These are phyloP conservation scores for Benincasa hispida DNA, from an alignment of 306 rosid species.

Conservation along the genomic window DNA sequence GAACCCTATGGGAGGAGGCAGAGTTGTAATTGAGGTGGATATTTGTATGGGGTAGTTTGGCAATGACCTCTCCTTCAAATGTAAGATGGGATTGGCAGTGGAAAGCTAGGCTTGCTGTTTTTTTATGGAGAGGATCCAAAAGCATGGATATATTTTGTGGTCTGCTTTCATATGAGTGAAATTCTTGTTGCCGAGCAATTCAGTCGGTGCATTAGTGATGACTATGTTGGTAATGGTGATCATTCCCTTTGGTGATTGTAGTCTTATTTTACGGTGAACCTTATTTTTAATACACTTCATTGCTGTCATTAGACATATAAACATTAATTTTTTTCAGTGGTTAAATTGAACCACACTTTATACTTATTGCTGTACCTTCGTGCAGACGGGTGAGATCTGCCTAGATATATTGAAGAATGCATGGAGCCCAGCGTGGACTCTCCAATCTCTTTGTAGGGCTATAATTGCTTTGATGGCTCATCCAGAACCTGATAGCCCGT, in stretches of 20 bases:
- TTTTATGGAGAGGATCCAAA: not conserved
- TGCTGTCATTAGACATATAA: not conserved
- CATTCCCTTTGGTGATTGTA: not conserved
- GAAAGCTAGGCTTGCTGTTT: not conserved
- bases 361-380: not conserved
- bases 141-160: not conserved
- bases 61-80: not conserved
- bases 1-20: not conserved
- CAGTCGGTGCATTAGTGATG: not conserved
- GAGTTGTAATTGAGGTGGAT: not conserved
- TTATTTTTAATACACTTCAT: not conserved
- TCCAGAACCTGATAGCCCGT: constrained; percentile 95
- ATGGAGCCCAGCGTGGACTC: constrained; percentile 99
- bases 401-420: constrained; percentile 94
- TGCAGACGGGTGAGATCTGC: constrained; percentile 96
- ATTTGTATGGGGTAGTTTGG: not conserved
- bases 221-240: not conserved
- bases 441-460: constrained; percentile 97
- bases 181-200: not conserved
- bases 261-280: not conserved
- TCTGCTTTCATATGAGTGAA: not conserved
- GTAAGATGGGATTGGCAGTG: not conserved
- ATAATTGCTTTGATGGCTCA: constrained; percentile 98
- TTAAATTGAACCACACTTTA: not conserved
- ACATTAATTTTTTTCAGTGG: not conserved